These are phyloP conservation scores for Schwanniomyces etchellsii DNA, from an alignment of 1,139 yeast genomes.

Conservation along the genomic window DNA sequence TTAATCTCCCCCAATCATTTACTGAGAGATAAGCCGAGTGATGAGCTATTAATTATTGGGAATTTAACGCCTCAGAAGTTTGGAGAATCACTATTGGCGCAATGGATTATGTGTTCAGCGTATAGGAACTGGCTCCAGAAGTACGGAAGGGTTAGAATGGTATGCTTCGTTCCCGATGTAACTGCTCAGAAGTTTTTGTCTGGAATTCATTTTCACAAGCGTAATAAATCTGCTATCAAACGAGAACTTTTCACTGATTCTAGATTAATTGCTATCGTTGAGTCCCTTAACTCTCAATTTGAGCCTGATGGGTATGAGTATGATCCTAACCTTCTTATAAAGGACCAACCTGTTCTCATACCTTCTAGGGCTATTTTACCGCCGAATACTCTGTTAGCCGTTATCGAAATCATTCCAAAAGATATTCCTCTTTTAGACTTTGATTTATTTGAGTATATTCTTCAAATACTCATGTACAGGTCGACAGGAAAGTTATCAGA, in stretches of 20 bases:
- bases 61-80: slow-evolving; percentile 46
- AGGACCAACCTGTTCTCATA: slow-evolving; percentile 34
- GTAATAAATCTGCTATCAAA: slow-evolving; percentile 57
- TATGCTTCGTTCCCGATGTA: slow-evolving; percentile 53
- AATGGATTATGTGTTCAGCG: slow-evolving; percentile 68
- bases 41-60: slow-evolving; percentile 58
- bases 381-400: slow-evolving; percentile 22
- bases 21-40: slow-evolving; percentile 47
- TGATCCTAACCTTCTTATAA: slow-evolving; percentile 31
- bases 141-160: slow-evolving; percentile 69
- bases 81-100: slow-evolving; percentile 70
- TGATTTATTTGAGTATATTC: slow-evolving; percentile 62
- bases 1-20: slow-evolving; percentile 34
- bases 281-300: slow-evolving; percentile 13
- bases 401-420: slow-evolving; percentile 60
- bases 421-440: slow-evolving; percentile 29
- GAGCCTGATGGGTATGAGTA: slow-evolving; percentile 25
- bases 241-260: slow-evolving; percentile 56
- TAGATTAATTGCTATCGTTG: slow-evolving; percentile 44
- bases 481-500: slow-evolving; percentile 38
- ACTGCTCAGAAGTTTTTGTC: slow-evolving; percentile 63
- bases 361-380: slow-evolving; percentile 21
- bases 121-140: slow-evolving; percentile 71
- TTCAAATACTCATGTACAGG: slow-evolving; percentile 57
- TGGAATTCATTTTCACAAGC: slow-evolving; percentile 33